Evolutionary conservation across 805 yeast genomes (phyloP), one percentile per base, ranked within the genome.

Genomic region (Tetrapisispora arboricola): DNA sequence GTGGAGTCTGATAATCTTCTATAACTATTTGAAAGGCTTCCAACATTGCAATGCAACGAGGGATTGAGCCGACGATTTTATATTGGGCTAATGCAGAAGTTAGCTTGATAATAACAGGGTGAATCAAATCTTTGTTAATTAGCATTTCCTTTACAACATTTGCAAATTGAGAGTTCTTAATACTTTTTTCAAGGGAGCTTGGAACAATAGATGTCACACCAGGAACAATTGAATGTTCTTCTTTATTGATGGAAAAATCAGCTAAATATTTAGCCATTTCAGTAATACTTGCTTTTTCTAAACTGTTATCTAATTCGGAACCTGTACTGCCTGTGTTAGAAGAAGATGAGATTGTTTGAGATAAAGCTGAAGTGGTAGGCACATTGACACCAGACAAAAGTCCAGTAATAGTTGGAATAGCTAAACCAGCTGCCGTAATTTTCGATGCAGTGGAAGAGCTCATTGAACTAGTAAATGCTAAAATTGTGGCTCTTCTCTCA

Each of bases 21-120:
- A 92, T 84, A 18, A 92, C 88, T 22, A 68, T 71, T 61, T 82
- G 79, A 64, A 92, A 92, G 3, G 88, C 88, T 45, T 73, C 74
- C 59, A 92, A 68, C 92, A 90, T 85, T 15, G 85, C 81, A 46
- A 70, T 69, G 61, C 95, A 84, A 51, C 98, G 73, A 21, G 84
- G 80, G 3, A 81, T 82, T 0, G 96, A 86, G 0, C 98, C 98
- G 8, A 88, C 92, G 30, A 90, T 76, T 48, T 81, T 75, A 60
- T 85, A 90, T 33, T 86, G 78, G 12, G 95, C 80, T 50, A 80
- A 77, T 50, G 84, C 82, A 44, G 85, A 75, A 1, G 95, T 80
- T 46, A 92, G 67, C 20, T 85, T 70, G 38, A 86, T 66, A 32
- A 90, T 79, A 1, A 84, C 76, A 0, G 96, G 96, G 62, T 92